phyloP scores from a whole-genome alignment of 73 alveolate species.

The Durusdinium trenchii region DNA sequence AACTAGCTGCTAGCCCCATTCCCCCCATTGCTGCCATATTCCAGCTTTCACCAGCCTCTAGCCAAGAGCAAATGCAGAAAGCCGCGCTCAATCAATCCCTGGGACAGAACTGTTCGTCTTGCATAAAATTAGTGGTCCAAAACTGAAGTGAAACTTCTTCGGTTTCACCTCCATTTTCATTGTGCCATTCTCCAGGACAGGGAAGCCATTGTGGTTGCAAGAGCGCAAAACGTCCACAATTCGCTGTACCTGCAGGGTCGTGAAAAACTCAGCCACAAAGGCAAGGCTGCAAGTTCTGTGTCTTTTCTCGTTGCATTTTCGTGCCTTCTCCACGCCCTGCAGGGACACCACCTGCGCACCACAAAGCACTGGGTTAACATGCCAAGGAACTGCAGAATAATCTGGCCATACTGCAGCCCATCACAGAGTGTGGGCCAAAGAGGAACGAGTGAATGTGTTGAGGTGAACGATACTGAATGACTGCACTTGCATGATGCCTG shows the following conservation, averaged over 20 bases:
- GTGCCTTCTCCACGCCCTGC: slow-evolving; percentile 60
- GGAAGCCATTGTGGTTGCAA: slow-evolving; percentile 80
- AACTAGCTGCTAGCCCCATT: neutral
- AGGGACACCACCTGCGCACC: slow-evolving; percentile 29
- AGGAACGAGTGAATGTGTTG: too few species aligned
- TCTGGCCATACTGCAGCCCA: neutral
- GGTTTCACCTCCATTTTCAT: slow-evolving; percentile 21
- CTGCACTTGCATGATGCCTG: too few species aligned
- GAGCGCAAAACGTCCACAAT: slow-evolving; percentile 37
- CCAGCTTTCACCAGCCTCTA: slow-evolving; percentile 25
- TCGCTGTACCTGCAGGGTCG: slow-evolving; percentile 4
- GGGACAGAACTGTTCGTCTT: neutral
- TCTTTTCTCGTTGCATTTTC: neutral
- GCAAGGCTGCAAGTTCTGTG: neutral
- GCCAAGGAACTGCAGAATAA: neutral
- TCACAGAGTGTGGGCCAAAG: neutral
- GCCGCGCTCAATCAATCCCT: slow-evolving; percentile 88
- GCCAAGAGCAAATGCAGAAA: slow-evolving; percentile 81
- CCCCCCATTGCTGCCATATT: neutral
- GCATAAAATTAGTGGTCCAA: neutral
- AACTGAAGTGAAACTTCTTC: neutral
- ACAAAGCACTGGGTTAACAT: neutral
- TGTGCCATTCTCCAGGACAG: slow-evolving; percentile 74
- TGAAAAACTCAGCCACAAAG: neutral
- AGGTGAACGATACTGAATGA: too few species aligned